Base-by-base conservation (phyloP, 1,284 basidiomycete species). In the Abortiporus biennis region DNA sequence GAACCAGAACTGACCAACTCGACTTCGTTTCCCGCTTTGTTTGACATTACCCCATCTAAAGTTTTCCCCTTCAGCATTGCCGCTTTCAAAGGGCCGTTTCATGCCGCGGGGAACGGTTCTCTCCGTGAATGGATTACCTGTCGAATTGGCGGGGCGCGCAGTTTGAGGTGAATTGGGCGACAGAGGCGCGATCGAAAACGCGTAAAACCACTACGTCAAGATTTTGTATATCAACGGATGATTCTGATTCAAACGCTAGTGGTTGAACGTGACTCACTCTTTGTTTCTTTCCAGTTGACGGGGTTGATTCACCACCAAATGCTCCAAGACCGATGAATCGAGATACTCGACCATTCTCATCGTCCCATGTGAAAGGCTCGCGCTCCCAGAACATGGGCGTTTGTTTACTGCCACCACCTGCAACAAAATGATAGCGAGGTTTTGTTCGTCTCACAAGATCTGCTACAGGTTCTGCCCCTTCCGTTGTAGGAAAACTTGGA, bases 351-450 rank as follows among this genome's bases (percentile, higher is more conserved):
- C 76, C 80, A 15, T 67, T 65, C 42, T 82, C 78, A 25, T 82
- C 81, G 24, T 79, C 74, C 92, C 92, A 96, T 4, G 76, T 63
- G 57, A 81, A 93, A 2, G 93, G 92, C 51, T 95, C 92, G 41
- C 92, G 69, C 60, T 97, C 93, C 92, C 92, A 96, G 61, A 93
- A 97, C 47, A 70, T 70, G 1, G 80, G 72, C 12, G 72, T 74
- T 23, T 59, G 63, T 25, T 41, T 23, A 12, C 36, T 30, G 27
- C 70, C 79, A 41, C 65, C 76, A 36, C 75, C 74, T 48, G 74
- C 80, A 13, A 80, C 70, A 55, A 92, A 87, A 55, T 91, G 84
- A 61, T 92, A 92, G 36, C 83, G 73, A 1, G 89, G 86, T 51
- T 81, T 83, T 36, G 72, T 72, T 47, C 71, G 71, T 31, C 70